Evolutionary conservation across 768 basidiomycete species (phyloP).

Genomic region (Clitopilus passeckerianus): DNA sequence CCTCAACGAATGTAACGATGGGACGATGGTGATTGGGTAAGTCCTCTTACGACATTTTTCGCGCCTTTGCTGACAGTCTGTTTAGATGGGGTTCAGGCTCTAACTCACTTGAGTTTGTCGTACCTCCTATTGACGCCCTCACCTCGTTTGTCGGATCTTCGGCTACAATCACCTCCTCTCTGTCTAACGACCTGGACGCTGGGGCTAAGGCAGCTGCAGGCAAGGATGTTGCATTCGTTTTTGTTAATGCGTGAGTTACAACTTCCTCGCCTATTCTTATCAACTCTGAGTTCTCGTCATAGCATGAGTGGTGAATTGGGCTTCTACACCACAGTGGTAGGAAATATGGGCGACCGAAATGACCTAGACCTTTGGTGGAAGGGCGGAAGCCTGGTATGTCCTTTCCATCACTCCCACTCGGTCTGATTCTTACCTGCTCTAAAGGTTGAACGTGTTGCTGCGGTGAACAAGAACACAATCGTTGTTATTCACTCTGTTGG

Average conservation of each 20-base stretch:
- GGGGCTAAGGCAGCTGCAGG: conserved; percentile 35
- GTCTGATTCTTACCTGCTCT: conserved; percentile 21
- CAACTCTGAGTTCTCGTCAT: conserved; percentile 8
- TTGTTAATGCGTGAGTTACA: conserved; percentile 46
- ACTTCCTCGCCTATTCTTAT: background rate
- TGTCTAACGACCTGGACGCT: conserved; percentile 36
- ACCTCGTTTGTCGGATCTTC: conserved; percentile 31
- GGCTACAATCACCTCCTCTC: conserved; percentile 34
- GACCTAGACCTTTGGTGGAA: conserved; percentile 56
- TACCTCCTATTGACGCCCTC: conserved; percentile 44
- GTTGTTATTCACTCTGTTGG: conserved; percentile 81
- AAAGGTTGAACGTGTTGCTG: conserved; percentile 52
- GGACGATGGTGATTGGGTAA: conserved; percentile 60
- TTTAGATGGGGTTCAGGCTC: conserved; percentile 47
- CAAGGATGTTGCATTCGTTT: conserved; percentile 56
- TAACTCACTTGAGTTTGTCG: conserved; percentile 38
- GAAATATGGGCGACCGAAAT: conserved; percentile 56
- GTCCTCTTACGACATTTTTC: conserved; percentile 14
- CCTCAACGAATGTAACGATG: conserved; percentile 49
- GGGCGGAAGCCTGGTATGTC: conserved; percentile 41
- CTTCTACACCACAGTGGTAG: conserved; percentile 55
- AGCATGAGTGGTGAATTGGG: conserved; percentile 50
- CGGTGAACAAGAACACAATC: conserved; percentile 69
- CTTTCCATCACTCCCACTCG: conserved; percentile 5
- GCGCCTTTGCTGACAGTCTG: background rate